Evolutionary conservation across 345 rosid species (phyloP), one percentile per base, ranked within the genome.

Genomic region (Melaleuca quinquenervia): DNA sequence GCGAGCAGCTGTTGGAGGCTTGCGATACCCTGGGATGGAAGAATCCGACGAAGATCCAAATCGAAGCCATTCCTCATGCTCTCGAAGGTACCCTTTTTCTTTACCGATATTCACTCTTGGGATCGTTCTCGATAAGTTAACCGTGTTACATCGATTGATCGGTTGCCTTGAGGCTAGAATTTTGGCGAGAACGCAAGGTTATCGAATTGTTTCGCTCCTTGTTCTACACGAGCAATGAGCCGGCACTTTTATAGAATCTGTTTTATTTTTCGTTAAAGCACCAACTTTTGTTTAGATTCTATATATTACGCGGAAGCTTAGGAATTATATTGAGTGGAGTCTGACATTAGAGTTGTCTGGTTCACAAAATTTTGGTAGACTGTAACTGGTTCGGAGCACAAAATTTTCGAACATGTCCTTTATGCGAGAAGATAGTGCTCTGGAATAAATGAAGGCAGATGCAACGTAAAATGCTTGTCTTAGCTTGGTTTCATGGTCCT

Each of bases 31-130:
- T 94, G 76, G 96, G 96, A 55, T 96, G 99, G 98, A 91, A 87
- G 82, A 90, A 84, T 54, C 98, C 98, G 22, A 91, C 99, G 0
- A 96, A 92, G 87, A 97, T 97, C 85, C 99, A 97, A 85, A 91
- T 93, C 5, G 97, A 96, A 87, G 94, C 98, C 55, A 92, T 97
- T 78, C 98, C 98, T 83, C 94, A 91, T 83, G 98, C 98, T 0
- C 94, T 96, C 26, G 94, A 93, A 91, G 99, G 98, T 93, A 27
- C 51, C 44, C 32, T 26, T 15, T 32, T 49, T 56, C 48, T 8
- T 70, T 1, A 21, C 36, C 26, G 18, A 70, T 70, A 18, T 36
- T 41, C 26, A 5, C 20, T 18, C 20, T 36, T 36, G 48, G 45
- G 78, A 32, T 70, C 3, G 6, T 8, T 70, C 36, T 1, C 11